Evolutionary conservation across 129 eudicot species (phyloP).

Genomic region (Pulicaria dysenterica): DNA sequence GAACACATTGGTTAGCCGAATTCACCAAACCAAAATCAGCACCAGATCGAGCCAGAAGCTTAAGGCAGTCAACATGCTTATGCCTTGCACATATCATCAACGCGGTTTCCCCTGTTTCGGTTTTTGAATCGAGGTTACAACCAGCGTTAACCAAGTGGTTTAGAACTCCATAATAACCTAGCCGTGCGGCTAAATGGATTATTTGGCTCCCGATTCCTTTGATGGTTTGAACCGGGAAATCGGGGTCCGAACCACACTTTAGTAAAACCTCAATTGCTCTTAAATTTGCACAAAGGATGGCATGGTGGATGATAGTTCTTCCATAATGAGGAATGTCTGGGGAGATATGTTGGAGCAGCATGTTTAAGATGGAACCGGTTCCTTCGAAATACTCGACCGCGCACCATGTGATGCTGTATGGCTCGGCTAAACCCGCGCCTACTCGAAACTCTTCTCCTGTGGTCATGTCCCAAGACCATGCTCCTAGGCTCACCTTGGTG

Average conservation of each 20-base stretch:
- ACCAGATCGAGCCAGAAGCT: slow-evolving; percentile 56
- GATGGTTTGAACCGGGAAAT: slow-evolving; percentile 50
- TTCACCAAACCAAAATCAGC: slow-evolving; percentile 76
- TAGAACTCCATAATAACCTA: slow-evolving; percentile 48
- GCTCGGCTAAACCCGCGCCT: slow-evolving; percentile 93
- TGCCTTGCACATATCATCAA: slow-evolving; percentile 64
- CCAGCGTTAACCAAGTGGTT: slow-evolving; percentile 49
- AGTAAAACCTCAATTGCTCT: slow-evolving; percentile 58
- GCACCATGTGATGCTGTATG: slow-evolving; percentile 68
- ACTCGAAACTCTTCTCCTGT: slow-evolving; percentile 89
- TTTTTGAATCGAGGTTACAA: slow-evolving; percentile 63
- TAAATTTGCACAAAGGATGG: slow-evolving; percentile 64
- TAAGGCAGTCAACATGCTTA: slow-evolving; percentile 64
- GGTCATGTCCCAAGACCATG: slow-evolving; percentile 86
- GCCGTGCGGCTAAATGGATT: slow-evolving; percentile 67
- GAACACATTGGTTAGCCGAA: slow-evolving; percentile 45
- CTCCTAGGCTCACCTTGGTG: slow-evolving; percentile 70
- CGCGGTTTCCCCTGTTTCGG: slow-evolving; percentile 69
- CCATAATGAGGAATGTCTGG: slow-evolving; percentile 66
- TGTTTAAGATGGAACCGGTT: slow-evolving; percentile 62
- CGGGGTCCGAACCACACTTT: slow-evolving; percentile 54
- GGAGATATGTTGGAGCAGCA: slow-evolving; percentile 61
- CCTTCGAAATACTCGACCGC: slow-evolving; percentile 85
- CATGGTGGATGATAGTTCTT: slow-evolving; percentile 79
- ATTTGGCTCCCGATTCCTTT: slow-evolving; percentile 45